Conservation (phyloP, 2,329 filamentous ascomycete species). For the Aspergillus luchuensis region DNA sequence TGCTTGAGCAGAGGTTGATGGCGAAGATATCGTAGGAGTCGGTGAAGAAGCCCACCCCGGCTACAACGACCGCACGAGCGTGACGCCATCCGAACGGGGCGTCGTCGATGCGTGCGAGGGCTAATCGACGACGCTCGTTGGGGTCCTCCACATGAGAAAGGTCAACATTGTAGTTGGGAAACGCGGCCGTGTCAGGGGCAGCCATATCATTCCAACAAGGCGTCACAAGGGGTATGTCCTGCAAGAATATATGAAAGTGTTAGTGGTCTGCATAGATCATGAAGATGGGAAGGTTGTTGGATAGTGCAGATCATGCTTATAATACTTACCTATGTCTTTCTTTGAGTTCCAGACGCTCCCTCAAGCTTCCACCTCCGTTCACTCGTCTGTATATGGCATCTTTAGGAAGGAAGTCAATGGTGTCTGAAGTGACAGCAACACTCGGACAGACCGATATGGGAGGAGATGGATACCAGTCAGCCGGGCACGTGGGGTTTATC, state of each 20-base stretch:
- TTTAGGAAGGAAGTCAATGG: no score
- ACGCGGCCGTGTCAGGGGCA: slow-evolving; percentile 62
- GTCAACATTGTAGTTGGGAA: slow-evolving; percentile 54
- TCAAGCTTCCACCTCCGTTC: no score
- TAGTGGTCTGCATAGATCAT: background rate
- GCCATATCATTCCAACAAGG: background rate
- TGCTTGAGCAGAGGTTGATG: slow-evolving; percentile 70
- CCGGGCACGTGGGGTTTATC: background rate
- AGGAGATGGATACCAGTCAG: background rate
- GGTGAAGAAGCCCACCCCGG: slow-evolving; percentile 86
- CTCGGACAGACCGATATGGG: no score
- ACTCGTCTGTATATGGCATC: no score
- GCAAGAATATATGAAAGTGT: background rate
- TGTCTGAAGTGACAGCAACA: background rate
- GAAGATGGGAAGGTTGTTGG: no score
- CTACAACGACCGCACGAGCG: slow-evolving; percentile 73
- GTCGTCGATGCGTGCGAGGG: slow-evolving; percentile 78
- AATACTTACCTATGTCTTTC: no score
- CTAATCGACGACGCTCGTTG: slow-evolving; percentile 76
- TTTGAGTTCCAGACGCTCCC: no score
- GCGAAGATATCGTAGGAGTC: slow-evolving; percentile 84
- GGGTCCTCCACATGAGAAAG: slow-evolving; percentile 53
- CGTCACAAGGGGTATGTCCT: background rate
- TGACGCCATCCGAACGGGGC: slow-evolving; percentile 85
- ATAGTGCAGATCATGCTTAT: no score